A percentile compares a stretch with the other conserved stretches of the same genome.
Evolutionary conservation across 306 rosid genomes (phyloP).

Genomic region (Psophocarpus tetragonolobus): DNA sequence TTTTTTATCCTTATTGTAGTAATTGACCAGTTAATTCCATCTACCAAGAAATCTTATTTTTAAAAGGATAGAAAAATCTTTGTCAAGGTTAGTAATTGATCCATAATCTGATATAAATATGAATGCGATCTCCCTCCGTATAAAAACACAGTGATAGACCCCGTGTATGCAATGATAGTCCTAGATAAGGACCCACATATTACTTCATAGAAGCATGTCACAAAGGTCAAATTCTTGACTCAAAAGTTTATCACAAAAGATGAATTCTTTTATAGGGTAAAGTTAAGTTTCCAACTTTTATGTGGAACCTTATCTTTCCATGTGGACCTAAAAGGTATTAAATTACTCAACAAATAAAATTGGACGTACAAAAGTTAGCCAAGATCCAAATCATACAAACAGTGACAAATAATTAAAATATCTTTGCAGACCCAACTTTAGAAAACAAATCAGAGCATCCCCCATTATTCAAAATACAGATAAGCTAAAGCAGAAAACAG

Average conservation of each 20-base stretch:
- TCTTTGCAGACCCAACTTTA: slow-evolving; percentile 22
- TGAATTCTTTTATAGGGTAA: slow-evolving; percentile 22
- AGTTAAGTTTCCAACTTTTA: slow-evolving; percentile 39
- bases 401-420: slow-evolving; percentile 23
- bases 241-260: slow-evolving; percentile 32
- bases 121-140: neutral
- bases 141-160: slow-evolving; percentile 16
- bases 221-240: slow-evolving; percentile 37
- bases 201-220: slow-evolving; percentile 22
- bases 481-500: slow-evolving; percentile 11
- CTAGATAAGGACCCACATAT: slow-evolving; percentile 42
- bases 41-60: slow-evolving; percentile 22
- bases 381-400: slow-evolving; percentile 17
- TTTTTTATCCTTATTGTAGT: neutral
- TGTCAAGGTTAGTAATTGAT: neutral
- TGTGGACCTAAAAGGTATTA: slow-evolving; percentile 44
- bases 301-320: slow-evolving; percentile 30
- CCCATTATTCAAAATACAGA: slow-evolving; percentile 7
- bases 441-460: slow-evolving; percentile 13
- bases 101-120: slow-evolving; percentile 4
- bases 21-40: slow-evolving; percentile 23
- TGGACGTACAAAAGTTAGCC: slow-evolving; percentile 26
- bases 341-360: slow-evolving; percentile 29
- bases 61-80: slow-evolving; percentile 24
- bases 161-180: slow-evolving; percentile 37